These are phyloP conservation scores for Chlorella vulgaris DNA, from an alignment of 139 green algal genomes.

Conservation along the genomic window DNA sequence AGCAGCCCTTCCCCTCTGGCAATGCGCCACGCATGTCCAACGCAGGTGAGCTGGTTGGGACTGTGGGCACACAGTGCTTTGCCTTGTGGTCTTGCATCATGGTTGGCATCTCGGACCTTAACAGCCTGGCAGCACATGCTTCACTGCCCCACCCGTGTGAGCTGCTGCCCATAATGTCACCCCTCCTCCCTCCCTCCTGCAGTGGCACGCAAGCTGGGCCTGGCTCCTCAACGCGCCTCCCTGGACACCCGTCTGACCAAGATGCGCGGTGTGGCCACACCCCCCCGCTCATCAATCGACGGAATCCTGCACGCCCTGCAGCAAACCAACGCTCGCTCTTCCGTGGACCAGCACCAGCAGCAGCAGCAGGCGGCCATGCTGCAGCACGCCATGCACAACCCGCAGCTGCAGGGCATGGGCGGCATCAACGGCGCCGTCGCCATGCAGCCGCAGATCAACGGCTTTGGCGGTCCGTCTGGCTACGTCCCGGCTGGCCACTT, in stretches of 20 bases:
- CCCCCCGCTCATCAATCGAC: constrained; percentile 30
- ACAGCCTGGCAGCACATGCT: too few species aligned
- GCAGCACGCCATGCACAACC: constrained; percentile 24
- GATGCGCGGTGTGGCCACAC: constrained; percentile 18
- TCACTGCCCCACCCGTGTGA: neutral
- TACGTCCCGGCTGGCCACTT: neutral
- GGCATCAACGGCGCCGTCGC: neutral
- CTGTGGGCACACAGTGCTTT: neutral
- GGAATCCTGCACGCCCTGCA: constrained; percentile 27
- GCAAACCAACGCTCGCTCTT: constrained; percentile 10
- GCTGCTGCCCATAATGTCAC: neutral
- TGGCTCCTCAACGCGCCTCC: constrained; percentile 43
- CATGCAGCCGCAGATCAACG: neutral
- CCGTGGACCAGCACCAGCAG: constrained; percentile 22
- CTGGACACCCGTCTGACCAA: constrained; percentile 25
- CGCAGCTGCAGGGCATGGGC: constrained; percentile 22
- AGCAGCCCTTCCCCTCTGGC: constrained; percentile 48
- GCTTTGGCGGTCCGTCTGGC: neutral
- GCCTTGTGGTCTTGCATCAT: neutral
- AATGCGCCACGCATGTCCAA: constrained; percentile 75
- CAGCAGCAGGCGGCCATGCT: constrained; percentile 10
- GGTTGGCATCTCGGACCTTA: too few species aligned
- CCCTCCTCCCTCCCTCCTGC: constrained; percentile 30
- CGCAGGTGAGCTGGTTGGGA: constrained; percentile 9
- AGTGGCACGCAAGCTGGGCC: constrained; percentile 76